phyloP scores from a whole-genome alignment of 352 stramenopile genomes.

The Phytophthora fragariaefolia region DNA sequence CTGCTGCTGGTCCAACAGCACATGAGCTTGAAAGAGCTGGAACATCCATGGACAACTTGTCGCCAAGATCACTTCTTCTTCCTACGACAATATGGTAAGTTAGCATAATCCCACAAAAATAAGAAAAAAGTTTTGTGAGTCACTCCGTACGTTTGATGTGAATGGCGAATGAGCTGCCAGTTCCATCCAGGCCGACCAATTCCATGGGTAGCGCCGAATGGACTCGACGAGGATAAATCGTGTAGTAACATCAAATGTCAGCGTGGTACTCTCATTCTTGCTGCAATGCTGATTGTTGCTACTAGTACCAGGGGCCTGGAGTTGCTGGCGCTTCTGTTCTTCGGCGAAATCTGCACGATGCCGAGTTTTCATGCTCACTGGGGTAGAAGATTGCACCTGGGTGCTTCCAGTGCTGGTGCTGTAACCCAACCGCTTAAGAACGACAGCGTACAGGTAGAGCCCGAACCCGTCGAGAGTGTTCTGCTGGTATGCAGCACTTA shows the following conservation, averaged over 20 bases:
- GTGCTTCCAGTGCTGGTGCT: slow-evolving; percentile 57
- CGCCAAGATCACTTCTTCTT: slow-evolving; percentile 64
- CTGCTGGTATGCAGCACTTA: slow-evolving; percentile 57
- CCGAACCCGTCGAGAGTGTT: slow-evolving; percentile 75
- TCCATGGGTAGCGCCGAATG: slow-evolving; percentile 83
- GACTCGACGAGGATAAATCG: slow-evolving; percentile 75
- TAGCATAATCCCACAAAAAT: slow-evolving; percentile 8
- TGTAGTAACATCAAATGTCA: slow-evolving; percentile 61
- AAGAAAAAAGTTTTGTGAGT: neutral
- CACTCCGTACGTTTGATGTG: slow-evolving; percentile 45
- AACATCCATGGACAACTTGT: slow-evolving; percentile 79
- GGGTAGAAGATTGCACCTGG: slow-evolving; percentile 44
- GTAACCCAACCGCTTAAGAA: slow-evolving; percentile 73
- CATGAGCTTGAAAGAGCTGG: slow-evolving; percentile 84
- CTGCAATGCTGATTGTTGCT: slow-evolving; percentile 3
- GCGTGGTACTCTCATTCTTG: slow-evolving; percentile 33
- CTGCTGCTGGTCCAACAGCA: slow-evolving; percentile 81
- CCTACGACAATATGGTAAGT: slow-evolving; percentile 32
- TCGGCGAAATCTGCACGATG: slow-evolving; percentile 40
- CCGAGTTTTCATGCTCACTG: slow-evolving; percentile 44
- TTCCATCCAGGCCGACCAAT: slow-evolving; percentile 98
- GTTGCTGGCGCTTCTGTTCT: slow-evolving; percentile 51
- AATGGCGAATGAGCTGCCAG: slow-evolving; percentile 79
- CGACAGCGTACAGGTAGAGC: slow-evolving; percentile 83
- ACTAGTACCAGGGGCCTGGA: slow-evolving; percentile 6